These are phyloP conservation scores for Pichia sp. DNA, from an alignment of 1,139 yeast species.

Conservation along the genomic window DNA sequence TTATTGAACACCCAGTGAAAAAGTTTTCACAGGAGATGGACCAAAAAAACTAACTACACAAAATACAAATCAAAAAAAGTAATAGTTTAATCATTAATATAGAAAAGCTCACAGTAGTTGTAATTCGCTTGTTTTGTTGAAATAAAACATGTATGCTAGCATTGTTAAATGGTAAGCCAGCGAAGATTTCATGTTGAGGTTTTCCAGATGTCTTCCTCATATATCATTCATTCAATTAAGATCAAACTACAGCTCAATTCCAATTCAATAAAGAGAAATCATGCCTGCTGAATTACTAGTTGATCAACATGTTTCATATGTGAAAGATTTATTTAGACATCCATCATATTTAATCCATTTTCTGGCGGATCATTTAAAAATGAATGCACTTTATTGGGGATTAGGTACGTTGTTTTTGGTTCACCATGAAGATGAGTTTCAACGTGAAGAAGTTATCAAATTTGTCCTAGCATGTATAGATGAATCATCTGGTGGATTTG, in stretches of 20 bases:
- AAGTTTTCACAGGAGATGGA: too few species aligned
- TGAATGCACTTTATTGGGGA: conserved; percentile 97
- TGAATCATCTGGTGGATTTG: conserved; percentile 67
- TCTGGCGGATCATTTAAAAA: conserved; percentile 81
- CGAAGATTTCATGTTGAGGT: too few species aligned
- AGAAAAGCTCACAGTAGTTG: too few species aligned
- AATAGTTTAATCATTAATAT: too few species aligned
- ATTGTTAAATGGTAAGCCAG: too few species aligned
- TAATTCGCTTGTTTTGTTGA: too few species aligned
- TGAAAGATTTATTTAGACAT: conserved; percentile 42
- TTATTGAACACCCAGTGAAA: too few species aligned
- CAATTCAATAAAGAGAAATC: background rate
- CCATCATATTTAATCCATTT: conserved; percentile 69
- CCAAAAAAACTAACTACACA: too few species aligned
- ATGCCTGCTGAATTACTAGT: conserved; percentile 5
- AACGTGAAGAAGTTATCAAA: conserved; percentile 51
- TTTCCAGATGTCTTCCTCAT: too few species aligned
- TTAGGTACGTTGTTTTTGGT: conserved; percentile 65
- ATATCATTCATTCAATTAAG: too few species aligned
- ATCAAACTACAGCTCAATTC: background rate
- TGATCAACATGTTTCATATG: conserved; percentile 48
- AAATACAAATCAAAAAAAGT: too few species aligned
- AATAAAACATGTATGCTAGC: too few species aligned
- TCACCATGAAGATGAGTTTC: conserved; percentile 50
- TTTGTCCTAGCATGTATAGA: conserved; percentile 71